These are phyloP conservation scores for Acidiella bohemica DNA, from an alignment of 495 filamentous ascomycete species.

Conservation along the genomic window DNA sequence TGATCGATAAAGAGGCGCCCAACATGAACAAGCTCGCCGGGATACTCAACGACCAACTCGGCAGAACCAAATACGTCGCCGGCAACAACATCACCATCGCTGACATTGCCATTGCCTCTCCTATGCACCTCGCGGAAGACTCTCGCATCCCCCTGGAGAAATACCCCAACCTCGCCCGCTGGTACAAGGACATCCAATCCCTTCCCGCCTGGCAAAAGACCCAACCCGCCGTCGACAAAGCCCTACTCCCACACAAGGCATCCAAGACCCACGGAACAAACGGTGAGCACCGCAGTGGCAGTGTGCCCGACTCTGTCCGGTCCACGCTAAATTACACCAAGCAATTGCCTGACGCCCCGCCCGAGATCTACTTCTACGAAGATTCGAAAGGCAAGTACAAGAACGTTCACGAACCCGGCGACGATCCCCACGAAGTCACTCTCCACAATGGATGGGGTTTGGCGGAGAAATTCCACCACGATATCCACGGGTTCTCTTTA, in stretches of 20 bases:
- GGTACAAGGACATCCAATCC: conserved; percentile 25
- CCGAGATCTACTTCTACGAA: conserved; percentile 29
- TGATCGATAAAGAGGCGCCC: conserved; percentile 19
- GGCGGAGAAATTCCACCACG: conserved; percentile 18
- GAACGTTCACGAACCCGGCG: conserved; percentile 24
- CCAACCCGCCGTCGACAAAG: conserved; percentile 26
- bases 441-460: conserved; percentile 22
- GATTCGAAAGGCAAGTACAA: conserved; percentile 17
- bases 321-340: conserved; percentile 28
- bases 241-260: conserved; percentile 13
- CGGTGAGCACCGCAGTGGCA: background rate
- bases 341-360: conserved; percentile 17
- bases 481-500: conserved; percentile 26
- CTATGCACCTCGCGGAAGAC: conserved; percentile 25
- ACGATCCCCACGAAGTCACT: conserved; percentile 22
- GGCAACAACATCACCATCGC: conserved; percentile 28
- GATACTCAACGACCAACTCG: conserved; percentile 25
- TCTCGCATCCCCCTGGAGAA: conserved; percentile 23
- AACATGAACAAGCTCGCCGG: conserved; percentile 22
- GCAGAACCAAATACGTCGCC: conserved; percentile 25
- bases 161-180: conserved; percentile 25
- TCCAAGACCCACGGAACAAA: background rate
- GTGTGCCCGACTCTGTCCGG: background rate
- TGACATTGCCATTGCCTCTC: conserved; percentile 27
- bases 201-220: conserved; percentile 28